Evolutionary conservation across 2,329 filamentous ascomycete genomes (phyloP).

Genomic region (Xylaria sp.): DNA sequence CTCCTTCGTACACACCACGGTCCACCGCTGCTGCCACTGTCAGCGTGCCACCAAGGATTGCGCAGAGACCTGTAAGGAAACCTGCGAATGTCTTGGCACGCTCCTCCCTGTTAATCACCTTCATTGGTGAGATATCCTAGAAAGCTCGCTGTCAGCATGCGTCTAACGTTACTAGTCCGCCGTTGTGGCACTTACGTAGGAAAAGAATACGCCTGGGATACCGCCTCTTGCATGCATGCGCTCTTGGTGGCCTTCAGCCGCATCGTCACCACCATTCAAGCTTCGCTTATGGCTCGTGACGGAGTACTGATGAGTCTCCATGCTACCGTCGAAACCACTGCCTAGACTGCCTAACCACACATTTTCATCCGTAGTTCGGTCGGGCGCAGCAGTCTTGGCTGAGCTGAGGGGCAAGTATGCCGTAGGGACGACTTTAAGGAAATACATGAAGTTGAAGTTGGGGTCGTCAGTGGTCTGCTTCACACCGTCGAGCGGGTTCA

Average conservation of each 20-base stretch:
- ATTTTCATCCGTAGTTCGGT: conserved; percentile 59
- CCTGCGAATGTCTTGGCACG: conserved; percentile 88
- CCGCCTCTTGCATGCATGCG: conserved; percentile 88
- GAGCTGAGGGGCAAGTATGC: conserved; percentile 93
- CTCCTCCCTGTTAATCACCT: conserved; percentile 96
- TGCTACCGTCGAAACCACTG: conserved; percentile 75
- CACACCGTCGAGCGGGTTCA: conserved; percentile 88
- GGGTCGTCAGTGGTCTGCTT: conserved; percentile 81
- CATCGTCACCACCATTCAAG: conserved; percentile 83
- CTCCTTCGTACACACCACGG: conserved; percentile 89
- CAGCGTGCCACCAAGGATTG: conserved; percentile 91
- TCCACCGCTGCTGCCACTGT: conserved; percentile 96
- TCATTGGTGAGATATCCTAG: conserved; percentile 98
- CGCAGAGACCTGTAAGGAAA: conserved; percentile 94
- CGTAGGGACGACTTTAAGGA: conserved; percentile 97
- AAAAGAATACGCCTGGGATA: conserved; percentile 98
- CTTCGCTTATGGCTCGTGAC: conserved; percentile 97
- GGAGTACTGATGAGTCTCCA: conserved; percentile 98
- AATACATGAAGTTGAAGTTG: conserved; percentile 98
- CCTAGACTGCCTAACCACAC: conserved; percentile 76
- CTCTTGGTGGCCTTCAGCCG: conserved; percentile 90
- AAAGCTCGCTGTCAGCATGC: conserved; percentile 16
- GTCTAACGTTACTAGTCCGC: not conserved
- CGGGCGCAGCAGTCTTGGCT: conserved; percentile 59
- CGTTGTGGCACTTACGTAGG: conserved; percentile 75